Base-by-base conservation (phyloP, 345 rosid genomes). In the sweet orange (Citrus sinensis) region DNA sequence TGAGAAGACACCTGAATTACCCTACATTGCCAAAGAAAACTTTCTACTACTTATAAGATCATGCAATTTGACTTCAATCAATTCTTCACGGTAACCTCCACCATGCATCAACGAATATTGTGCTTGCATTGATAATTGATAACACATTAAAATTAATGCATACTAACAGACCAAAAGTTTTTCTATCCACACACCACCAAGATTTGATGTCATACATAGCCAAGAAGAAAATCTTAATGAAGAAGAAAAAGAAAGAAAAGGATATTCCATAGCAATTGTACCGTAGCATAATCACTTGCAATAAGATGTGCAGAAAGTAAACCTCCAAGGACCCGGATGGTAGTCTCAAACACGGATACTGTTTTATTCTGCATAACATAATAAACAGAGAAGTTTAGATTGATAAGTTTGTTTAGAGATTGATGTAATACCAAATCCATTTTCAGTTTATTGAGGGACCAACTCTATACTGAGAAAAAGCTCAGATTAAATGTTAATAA, bases 221-320 rank as follows among this genome's bases (percentile, higher is more conserved):
- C 56, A 80, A 60, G 32, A 80, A 75, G 9, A 51, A 80, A 22
- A 60, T 76, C 27, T 54, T 24, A 19, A 19, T 59, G 27, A 34
- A 79, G 80, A 80, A 40, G 20, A 2, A 74, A 34, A 55, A 40
- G n/a, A 67, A 79, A 46, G 20, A 54, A 17, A 54, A 54, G 58
- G 58, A 58, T 51, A 42, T 13, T 56, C 37, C 27, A 42, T 34
- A 34, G 25, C 55, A 32, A 55, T 34, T 46, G 63, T 88, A 96
- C 99, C 95, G 95, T 94, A 62, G 99, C 93, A 82, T 90, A 88
- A 83, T 96, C 99, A 89, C 97, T 96, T 77, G 99, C 98, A 82
- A 94, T 90, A 76, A 94, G 92, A 87, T 96, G 99, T 74, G 99
- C 99, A 39, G 99, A 96, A n/a, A 96, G 90, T 83, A 96, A 86